A percentile compares a stretch with the other conserved stretches of the same genome.
Evolutionary conservation across 208 protist genomes (phyloP).

Genomic region (Leishmania tropica): DNA sequence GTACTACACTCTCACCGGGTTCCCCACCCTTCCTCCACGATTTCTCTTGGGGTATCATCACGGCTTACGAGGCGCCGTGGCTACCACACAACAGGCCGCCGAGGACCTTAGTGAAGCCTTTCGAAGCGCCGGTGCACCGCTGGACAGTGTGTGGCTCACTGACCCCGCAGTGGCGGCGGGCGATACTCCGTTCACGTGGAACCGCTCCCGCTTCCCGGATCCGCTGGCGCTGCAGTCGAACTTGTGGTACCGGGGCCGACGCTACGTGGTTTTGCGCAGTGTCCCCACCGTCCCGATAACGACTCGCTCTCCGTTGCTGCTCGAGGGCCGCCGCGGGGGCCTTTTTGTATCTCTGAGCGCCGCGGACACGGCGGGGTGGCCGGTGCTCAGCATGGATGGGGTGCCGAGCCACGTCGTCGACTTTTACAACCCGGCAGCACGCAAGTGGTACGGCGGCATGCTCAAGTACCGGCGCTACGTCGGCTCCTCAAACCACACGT

Average conservation of each 20-base stretch:
- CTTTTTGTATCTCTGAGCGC: conserved; percentile 86
- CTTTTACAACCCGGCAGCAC: conserved; percentile 82
- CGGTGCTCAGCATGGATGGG: conserved; percentile 31
- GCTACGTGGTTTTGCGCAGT: conserved; percentile 95
- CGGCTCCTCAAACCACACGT: conserved; percentile 91
- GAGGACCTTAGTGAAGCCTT: conserved; percentile 34
- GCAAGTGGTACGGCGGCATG: conserved; percentile 89
- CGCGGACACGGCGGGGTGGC: conserved; percentile 35
- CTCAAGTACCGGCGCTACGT: conserved; percentile 89
- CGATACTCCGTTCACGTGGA: conserved; percentile 53
- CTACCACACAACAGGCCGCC: conserved; percentile 14
- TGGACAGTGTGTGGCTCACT: conserved; percentile 43
- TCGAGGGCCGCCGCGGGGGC: conserved; percentile 50
- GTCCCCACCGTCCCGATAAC: conserved; percentile 96
- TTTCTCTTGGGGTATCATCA: conserved; percentile 97
- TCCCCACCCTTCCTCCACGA: conserved; percentile 90
- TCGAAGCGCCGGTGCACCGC: conserved; percentile 25
- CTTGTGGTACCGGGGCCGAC: conserved; percentile 70
- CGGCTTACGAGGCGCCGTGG: conserved; percentile 20
- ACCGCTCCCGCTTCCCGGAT: conserved; percentile 84
- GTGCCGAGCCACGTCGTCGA: conserved; percentile 91
- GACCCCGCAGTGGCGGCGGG: conserved; percentile 20
- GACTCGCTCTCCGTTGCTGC: conserved; percentile 65
- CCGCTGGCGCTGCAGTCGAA: conserved; percentile 85
- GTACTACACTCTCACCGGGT: conserved; percentile 95